Percentiles rank a stretch among this genome's conserved stretches.
Evolutionary conservation across 495 filamentous ascomycete genomes (phyloP).

Genomic region (Aspergillus leporis): DNA sequence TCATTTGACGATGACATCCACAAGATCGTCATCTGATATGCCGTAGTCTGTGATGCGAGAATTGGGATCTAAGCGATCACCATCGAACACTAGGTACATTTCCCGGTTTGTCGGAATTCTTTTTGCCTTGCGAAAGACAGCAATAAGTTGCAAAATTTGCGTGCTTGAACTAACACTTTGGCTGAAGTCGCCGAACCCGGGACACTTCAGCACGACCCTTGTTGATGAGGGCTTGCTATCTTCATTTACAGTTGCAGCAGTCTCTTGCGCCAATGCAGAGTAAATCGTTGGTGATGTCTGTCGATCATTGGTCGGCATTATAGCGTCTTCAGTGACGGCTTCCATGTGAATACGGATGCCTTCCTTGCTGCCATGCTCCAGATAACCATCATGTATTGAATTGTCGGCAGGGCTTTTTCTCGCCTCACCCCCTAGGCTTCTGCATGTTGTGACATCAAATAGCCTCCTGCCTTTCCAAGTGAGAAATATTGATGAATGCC

Average conservation of each 20-base stretch:
- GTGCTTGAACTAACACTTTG: slow-evolving; percentile 60
- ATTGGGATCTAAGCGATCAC: slow-evolving; percentile 66
- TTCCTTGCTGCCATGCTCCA: slow-evolving; percentile 20
- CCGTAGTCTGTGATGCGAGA: slow-evolving; percentile 68
- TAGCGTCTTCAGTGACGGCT: slow-evolving; percentile 64
- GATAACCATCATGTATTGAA: slow-evolving; percentile 37
- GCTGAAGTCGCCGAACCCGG: slow-evolving; percentile 55
- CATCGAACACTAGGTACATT: slow-evolving; percentile 75
- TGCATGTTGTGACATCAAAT: slow-evolving; percentile 72
- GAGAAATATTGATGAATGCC: slow-evolving; percentile 60
- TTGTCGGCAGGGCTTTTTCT: slow-evolving; percentile 29
- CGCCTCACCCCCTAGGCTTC: slow-evolving; percentile 58
- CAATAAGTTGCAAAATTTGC: slow-evolving; percentile 52
- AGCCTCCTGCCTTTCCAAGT: slow-evolving; percentile 77
- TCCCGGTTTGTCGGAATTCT: slow-evolving; percentile 46
- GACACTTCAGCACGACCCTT: slow-evolving; percentile 60
- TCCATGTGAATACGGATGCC: slow-evolving; percentile 60
- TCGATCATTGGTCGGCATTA: slow-evolving; percentile 13
- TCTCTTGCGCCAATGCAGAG: not conserved
- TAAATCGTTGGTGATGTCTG: slow-evolving; percentile 6
- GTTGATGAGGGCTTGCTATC: slow-evolving; percentile 34
- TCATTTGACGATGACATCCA: slow-evolving; percentile 71
- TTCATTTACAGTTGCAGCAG: slow-evolving; percentile 20
- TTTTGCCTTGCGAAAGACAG: slow-evolving; percentile 50
- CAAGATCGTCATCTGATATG: slow-evolving; percentile 71